Base-by-base conservation (phyloP, 345 rosid species). In the Eucalyptus paniculata region DNA sequence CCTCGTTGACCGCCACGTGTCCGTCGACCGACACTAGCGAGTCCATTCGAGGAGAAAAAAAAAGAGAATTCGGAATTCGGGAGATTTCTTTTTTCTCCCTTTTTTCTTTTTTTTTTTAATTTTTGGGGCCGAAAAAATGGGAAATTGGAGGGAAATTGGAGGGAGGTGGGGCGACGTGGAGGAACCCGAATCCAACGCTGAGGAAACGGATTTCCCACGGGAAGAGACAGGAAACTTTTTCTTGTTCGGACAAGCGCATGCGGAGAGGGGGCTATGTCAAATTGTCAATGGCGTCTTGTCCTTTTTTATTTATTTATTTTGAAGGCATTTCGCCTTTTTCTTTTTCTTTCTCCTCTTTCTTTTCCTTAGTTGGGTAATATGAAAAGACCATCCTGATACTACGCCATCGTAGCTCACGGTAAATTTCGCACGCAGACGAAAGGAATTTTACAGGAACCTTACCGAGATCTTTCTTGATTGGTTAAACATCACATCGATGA, bases 51-150 rank as follows among this genome's bases (percentile, higher is more conserved):
- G 28, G 5, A 3, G 12, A 3, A 6, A 37, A 6, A 37, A 18
- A 72, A 8, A 16, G 21, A n/a, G 21, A n/a, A n/a, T n/a, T 15
- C 4, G 77, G 23, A 16, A 67, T 67, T 67, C 11, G 10, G 44
- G 26, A 69, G 44, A 69, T 34, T 34, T 69, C 13, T 28, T 65
- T 13, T 30, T n/a, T 2, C 4, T 28, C 4, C n/a, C 4, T 12
- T 26, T 62, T 62, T 60, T 11, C 3, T 3, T 62, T 30, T 30
- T 4, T 28, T 28, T 3, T 1, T 2, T 0, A 19, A 3, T 4
- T 30, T 7, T 62, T 1, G 37, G 37, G 37, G 21, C 4, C 34
- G 18, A 62, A 7, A 30, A 60, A 28, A 12, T 60, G 69, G 69
- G 67, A 60, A 30, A 60, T 28, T 60, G 3, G 1, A 6, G 30